phyloP scores from a whole-genome alignment of 2,329 filamentous ascomycete species.

The Beauveria bassiana region DNA sequence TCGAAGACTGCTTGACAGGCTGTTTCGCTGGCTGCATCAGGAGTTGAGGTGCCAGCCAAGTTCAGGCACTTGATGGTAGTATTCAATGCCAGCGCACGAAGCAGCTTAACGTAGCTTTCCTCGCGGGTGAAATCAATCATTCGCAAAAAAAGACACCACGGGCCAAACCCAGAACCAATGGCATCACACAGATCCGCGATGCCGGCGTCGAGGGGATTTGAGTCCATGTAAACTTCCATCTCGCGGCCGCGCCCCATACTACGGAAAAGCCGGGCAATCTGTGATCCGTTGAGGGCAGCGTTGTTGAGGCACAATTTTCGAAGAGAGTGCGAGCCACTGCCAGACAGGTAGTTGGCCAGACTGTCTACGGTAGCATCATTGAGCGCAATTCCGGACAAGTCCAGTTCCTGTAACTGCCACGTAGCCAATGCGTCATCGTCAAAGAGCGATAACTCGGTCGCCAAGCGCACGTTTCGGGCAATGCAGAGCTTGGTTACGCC shows the following conservation, averaged over 20 bases:
- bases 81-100: constrained; percentile 42
- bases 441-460: constrained; percentile 37
- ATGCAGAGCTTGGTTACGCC: constrained; percentile 43
- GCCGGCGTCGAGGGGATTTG: constrained; percentile 45
- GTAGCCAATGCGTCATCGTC: constrained; percentile 33
- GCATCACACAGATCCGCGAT: constrained; percentile 42
- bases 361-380: constrained; percentile 41
- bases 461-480: constrained; percentile 41
- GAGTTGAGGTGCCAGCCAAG: constrained; percentile 45
- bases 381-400: constrained; percentile 47
- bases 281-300: constrained; percentile 43
- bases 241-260: constrained; percentile 41
- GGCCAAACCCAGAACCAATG: constrained; percentile 39
- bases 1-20: constrained; percentile 40
- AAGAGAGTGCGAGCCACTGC: constrained; percentile 32
- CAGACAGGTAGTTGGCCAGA: constrained; percentile 38
- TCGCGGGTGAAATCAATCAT: constrained; percentile 51
- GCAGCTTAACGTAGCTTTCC: constrained; percentile 41
- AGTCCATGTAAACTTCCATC: constrained; percentile 41
- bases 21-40: constrained; percentile 36
- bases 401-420: constrained; percentile 45
- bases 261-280: constrained; percentile 42
- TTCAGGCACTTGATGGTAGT: constrained; percentile 44
- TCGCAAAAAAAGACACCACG: constrained; percentile 43
- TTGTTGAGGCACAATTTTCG: constrained; percentile 41